Evolutionary conservation across 2,329 filamentous ascomycete genomes (phyloP).

Genomic region (Nothophaeocryptopus gaeumannii): DNA sequence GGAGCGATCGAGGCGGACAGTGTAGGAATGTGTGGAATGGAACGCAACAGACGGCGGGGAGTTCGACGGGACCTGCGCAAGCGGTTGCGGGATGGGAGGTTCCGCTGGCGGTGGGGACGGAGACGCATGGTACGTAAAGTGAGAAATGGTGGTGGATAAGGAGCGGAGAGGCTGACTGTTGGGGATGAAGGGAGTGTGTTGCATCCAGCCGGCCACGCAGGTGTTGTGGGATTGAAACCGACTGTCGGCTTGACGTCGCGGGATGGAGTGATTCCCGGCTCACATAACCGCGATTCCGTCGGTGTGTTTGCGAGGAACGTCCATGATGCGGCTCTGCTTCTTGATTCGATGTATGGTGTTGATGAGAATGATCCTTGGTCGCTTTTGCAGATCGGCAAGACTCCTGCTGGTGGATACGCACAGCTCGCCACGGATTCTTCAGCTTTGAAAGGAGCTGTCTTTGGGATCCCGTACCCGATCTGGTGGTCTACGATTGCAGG

Average conservation of each 20-base stretch:
- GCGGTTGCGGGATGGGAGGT: constrained; percentile 11
- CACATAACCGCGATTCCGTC: constrained; percentile 14
- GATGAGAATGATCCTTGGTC: constrained; percentile 7
- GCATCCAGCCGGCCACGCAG: constrained; percentile 8
- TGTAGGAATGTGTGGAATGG: constrained; percentile 11
- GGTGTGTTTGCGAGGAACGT: constrained; percentile 18
- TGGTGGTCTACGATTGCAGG: constrained; percentile 60
- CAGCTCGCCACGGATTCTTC: constrained; percentile 55
- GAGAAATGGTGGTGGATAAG: too few relatives aligned
- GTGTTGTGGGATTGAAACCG: constrained; percentile 20
- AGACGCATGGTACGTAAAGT: constrained; percentile 12
- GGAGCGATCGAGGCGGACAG: constrained; percentile 18
- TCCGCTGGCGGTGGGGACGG: constrained; percentile 38
- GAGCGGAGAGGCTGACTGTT: neutral
- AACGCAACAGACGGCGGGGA: constrained; percentile 9
- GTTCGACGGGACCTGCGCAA: constrained; percentile 7
- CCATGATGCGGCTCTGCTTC: constrained; percentile 13
- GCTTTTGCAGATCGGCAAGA: constrained; percentile 49
- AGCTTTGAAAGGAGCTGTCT: constrained; percentile 59
- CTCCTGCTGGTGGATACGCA: constrained; percentile 55
- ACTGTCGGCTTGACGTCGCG: constrained; percentile 18
- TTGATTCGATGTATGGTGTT: constrained; percentile 15
- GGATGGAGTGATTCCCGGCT: constrained; percentile 13
- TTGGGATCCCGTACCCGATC: constrained; percentile 68
- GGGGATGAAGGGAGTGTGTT: neutral